Evolutionary conservation across 1,284 basidiomycete genomes (phyloP).

Genomic region (Ustilago nuda): DNA sequence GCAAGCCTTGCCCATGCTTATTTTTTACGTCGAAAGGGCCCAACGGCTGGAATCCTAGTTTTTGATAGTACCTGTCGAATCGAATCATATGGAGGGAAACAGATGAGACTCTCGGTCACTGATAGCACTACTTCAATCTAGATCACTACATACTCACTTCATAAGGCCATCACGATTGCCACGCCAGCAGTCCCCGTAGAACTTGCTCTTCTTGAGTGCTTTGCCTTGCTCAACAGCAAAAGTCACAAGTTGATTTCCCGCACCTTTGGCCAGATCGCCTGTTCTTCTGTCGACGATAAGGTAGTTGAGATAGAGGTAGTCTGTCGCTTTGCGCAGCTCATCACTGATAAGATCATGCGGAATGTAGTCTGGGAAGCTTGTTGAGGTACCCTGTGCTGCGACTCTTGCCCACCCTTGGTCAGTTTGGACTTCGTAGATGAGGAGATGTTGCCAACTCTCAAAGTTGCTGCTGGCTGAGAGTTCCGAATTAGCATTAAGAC

Average conservation of each 20-base stretch:
- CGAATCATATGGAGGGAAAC: background rate
- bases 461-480: background rate
- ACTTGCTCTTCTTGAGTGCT: conserved; percentile 7
- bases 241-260: conserved; percentile 19
- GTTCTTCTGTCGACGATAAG: conserved; percentile 38
- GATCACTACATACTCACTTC: conserved; percentile 18
- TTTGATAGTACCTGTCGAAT: conserved; percentile 39
- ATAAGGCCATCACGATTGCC: conserved; percentile 40
- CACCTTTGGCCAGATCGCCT: conserved; percentile 30
- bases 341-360: conserved; percentile 6
- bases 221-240: conserved; percentile 12
- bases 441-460: conserved; percentile 17
- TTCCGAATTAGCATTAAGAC: background rate
- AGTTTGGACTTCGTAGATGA: conserved; percentile 25
- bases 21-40: conserved; percentile 39
- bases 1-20: conserved; percentile 38
- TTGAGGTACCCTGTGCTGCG: conserved; percentile 17
- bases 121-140: background rate
- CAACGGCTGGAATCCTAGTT: conserved; percentile 28
- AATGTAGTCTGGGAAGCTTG: conserved; percentile 25
- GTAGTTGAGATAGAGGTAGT: conserved; percentile 44
- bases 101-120: background rate
- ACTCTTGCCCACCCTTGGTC: conserved; percentile 26
- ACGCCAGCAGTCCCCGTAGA: conserved; percentile 50
- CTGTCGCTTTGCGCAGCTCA: background rate